Evolutionary conservation across 345 rosid genomes (phyloP), one percentile per base, ranked within the genome.

Genomic region (Brassica incana): DNA sequence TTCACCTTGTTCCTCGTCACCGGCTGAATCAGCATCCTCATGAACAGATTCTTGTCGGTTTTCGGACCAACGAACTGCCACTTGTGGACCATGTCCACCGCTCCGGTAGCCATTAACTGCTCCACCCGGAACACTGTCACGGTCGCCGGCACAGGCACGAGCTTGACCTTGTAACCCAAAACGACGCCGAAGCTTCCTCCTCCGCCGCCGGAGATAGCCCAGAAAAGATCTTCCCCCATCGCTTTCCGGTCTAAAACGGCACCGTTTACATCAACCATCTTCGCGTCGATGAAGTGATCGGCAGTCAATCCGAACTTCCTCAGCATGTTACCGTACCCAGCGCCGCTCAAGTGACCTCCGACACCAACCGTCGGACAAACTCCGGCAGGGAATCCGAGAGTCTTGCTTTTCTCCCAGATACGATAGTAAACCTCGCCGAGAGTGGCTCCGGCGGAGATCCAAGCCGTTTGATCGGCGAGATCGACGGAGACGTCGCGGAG

Each of bases 21-120:
- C 0, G 90, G 93, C 61, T 92, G 93, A 30, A 92, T 27, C 25
- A 89, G 62, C 87, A 89, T 77, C 78, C 95, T 89, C 95, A 92
- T 85, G 76, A 87, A 90, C 36, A 92, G 79, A 80, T 80, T 77
- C 25, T 14, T 14, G 29, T 87, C 88, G 0, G 87, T 90, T 23
- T 58, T 73, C 0, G 97, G 91, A 66, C 88, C 93, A 1, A 89
- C 83, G 0, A 45, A 81, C 60, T 90, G 95, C 88, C 87, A 92
- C 61, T 79, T 75, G 50, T 65, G 62, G 64, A 79, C 83, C 12
- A 90, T 25, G 25, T 86, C 88, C 1, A 88, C 85, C 0, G 83
- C 86, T 0, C 88, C 86, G 2, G 82, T 15, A 2, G 77, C 83
- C 64, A 87, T 25, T 2, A 12, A 27, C 70, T 78, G 77, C 62